These are phyloP conservation scores for Acanthamoeba castellanii DNA, from an alignment of 208 protist genomes.

Conservation along the genomic window DNA sequence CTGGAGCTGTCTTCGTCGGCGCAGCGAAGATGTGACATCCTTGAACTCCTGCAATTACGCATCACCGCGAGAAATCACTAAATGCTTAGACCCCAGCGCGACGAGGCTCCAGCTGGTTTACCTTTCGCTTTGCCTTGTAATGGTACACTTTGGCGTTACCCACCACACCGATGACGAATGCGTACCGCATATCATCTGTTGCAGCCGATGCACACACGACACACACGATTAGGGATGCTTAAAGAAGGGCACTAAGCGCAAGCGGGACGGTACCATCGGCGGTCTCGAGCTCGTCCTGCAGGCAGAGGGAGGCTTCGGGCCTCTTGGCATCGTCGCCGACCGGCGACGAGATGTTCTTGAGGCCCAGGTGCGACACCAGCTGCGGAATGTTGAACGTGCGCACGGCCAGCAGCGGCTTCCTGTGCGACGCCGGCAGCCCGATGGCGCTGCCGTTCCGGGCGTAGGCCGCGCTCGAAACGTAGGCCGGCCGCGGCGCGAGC, in stretches of 20 bases:
- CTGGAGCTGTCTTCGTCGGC: neutral
- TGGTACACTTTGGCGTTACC: slow-evolving; percentile 68
- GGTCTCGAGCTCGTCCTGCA: slow-evolving; percentile 1
- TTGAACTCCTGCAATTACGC: slow-evolving; percentile 8
- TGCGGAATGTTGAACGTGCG: slow-evolving; percentile 47
- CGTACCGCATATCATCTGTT: slow-evolving; percentile 62
- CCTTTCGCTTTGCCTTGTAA: slow-evolving; percentile 55
- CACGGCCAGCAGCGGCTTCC: neutral
- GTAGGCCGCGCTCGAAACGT: neutral
- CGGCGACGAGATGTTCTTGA: slow-evolving; percentile 21
- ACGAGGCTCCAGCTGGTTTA: neutral
- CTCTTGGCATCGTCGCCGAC: neutral
- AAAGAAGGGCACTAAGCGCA: too few relatives aligned
- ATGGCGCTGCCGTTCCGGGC: neutral
- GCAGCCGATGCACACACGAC: neutral
- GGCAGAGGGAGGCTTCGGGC: neutral
- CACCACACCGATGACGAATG: slow-evolving; percentile 29
- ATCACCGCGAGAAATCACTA: neutral
- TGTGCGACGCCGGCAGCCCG: neutral
- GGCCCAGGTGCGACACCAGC: slow-evolving; percentile 38
- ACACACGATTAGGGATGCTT: too few relatives aligned
- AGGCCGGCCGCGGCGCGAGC: neutral
- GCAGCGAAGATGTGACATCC: neutral
- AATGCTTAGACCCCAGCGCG: neutral
- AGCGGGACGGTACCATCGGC: neutral